Conservation (phyloP, 23 red algal genomes). For the Gracilaria gracilis region DNA sequence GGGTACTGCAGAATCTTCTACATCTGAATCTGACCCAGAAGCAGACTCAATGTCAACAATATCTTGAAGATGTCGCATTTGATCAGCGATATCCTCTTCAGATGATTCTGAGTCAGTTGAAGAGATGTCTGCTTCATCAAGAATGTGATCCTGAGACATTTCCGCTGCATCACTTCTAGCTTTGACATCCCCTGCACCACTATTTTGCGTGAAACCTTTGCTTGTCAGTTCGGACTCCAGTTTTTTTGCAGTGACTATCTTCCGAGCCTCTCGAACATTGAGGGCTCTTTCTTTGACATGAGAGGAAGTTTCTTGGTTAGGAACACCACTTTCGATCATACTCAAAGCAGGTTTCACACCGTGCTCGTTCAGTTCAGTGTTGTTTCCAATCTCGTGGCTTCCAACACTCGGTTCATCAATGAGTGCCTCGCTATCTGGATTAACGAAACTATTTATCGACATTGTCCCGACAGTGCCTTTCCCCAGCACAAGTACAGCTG, state of each 20-base stretch:
- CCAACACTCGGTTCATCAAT: background rate
- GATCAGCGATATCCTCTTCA: conserved; percentile 42
- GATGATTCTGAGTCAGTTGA: background rate
- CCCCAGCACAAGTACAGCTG: no score
- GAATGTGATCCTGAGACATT: no score
- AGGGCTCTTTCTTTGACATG: background rate
- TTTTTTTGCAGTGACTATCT: no score
- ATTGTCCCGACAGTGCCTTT: background rate
- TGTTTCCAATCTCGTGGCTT: background rate
- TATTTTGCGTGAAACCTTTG: background rate
- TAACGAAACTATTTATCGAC: background rate
- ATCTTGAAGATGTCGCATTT: conserved; percentile 47
- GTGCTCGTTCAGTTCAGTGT: background rate
- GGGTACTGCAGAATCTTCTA: background rate
- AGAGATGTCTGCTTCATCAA: background rate
- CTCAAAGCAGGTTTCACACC: background rate
- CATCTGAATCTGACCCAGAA: conserved; percentile 29
- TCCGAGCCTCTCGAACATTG: background rate
- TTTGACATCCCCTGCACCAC: no score
- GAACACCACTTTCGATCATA: background rate
- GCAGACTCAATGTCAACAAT: conserved; percentile 24
- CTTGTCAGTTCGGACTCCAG: no score
- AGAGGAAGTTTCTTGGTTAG: background rate
- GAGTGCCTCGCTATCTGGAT: background rate
- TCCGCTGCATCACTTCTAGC: background rate